Base-by-base conservation (phyloP, 495 filamentous ascomycete genomes). In the Lophiotrema nucula region DNA sequence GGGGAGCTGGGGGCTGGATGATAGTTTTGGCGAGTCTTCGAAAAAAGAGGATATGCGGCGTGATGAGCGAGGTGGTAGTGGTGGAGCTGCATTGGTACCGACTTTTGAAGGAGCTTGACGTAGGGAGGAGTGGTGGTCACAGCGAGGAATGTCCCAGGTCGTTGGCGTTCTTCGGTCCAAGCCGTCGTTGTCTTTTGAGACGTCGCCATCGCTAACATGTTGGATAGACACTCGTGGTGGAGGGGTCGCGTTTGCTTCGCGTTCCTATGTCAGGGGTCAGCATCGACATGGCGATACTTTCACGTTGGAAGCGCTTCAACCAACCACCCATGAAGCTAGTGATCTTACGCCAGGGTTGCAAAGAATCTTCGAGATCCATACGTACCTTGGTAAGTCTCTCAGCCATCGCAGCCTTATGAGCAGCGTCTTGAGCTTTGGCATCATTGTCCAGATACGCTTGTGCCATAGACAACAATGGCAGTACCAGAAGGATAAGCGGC, bases 401-500 rank as follows among this genome's bases (percentile, higher is more conserved):
- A 13, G 31, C 12, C 10, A 45, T 2, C 5, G 22, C 38, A 23
- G 53, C 42, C 4, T 39, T 13, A 16, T 49, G 18, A 35, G 45
- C 31, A 6, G 6, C 6, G 21, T 49, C 25, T 13, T 39, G 23
- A 15, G 46, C 37, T 41, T 52, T 51, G 2, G 37, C 48, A 21
- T 47, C 42, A 23, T 60, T 47, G 22, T 53, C 57, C 13, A 60
- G 35, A 47, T 60, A 60, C 21, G 37, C 21, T 39, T 56, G 58
- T 8, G 44, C 44, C 60, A 63, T 53, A 4, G 53, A 38, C 11
- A 63, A 47, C 13, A 63, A 1, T 2, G 53, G 60, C 4, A 58
- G 23, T 5, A 63, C 22, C 8, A 63, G 53, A 2, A 63, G 53
- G 2, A 63, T 28, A 6, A 63, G 24, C 3, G 53, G 60, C 19